Evolutionary conservation across 805 yeast species (phyloP), one percentile per base, ranked within the genome.

Genomic region (Candida hungchunana): DNA sequence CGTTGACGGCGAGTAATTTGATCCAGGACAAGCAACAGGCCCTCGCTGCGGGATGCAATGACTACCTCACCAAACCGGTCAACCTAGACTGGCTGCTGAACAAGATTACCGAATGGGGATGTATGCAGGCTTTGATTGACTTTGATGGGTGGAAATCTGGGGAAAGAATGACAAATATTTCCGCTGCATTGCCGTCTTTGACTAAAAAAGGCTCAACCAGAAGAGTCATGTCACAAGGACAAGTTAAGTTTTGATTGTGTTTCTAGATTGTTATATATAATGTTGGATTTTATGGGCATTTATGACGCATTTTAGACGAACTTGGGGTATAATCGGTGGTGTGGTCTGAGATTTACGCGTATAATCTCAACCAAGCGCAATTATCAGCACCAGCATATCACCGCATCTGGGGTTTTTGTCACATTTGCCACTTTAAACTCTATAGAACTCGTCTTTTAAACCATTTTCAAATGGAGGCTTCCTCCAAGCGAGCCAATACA

Each of bases 51-150:
- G 99, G 99, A 31, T 93, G 99, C 62, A 93, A 93, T 54, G 99
- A 93, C 60, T 93, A 82, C 63, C 63, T 93, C 48, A 93, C 97
- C 8, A 93, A 93, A 49, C 99, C 99, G 0, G 97, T 93, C 7
- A 90, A 88, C 50, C 67, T 90, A 48, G 85, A 78, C 32, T 93
- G 99, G 99, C 67, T 93, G 31, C 85, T 88, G 51, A 86, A 85
- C 54, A 93, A 93, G 61, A 84, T 93, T 34, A 82, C 88, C 1
- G 97, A 90, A 60, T 93, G 97, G 97, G 97, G 98, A 1, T 90
- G 97, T 60, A 90, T 90, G 97, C 98, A 90, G 62, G 97, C 97
- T 1, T 64, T 90, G 32, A 89, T 90, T 57, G 95, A 90, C 60
- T 90, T 83, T 59, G 96, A 93, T 56, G 90, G 94, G 25, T 93